Conservation (phyloP, 2,329 filamentous ascomycete species). For the Alternaria arborescens region DNA sequence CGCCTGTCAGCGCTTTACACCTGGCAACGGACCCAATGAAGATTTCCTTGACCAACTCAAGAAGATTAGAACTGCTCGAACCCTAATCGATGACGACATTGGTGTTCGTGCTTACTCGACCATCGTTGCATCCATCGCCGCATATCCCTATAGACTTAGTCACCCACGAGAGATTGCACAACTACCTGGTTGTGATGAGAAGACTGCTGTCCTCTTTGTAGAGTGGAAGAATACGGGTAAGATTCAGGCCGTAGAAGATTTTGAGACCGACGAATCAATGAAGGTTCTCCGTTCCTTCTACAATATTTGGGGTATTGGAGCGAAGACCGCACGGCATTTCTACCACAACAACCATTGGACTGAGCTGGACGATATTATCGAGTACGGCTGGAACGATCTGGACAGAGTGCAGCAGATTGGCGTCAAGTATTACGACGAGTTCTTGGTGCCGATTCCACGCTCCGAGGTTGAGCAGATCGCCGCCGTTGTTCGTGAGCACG, state of each 20-base stretch:
- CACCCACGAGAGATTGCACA: constrained; percentile 54
- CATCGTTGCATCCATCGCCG: constrained; percentile 81
- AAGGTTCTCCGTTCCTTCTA: constrained; percentile 75
- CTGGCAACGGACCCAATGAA: constrained; percentile 73
- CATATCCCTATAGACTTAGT: constrained; percentile 73
- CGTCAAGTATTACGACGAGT: constrained; percentile 91
- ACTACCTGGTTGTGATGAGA: constrained; percentile 82
- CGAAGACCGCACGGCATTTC: constrained; percentile 81
- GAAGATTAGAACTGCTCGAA: constrained; percentile 75
- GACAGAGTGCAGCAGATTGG: constrained; percentile 90
- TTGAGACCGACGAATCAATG: constrained; percentile 71
- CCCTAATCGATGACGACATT: constrained; percentile 77
- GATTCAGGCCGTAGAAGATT: constrained; percentile 70
- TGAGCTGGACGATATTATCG: constrained; percentile 85
- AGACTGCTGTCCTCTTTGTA: constrained; percentile 78
- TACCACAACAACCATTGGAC: constrained; percentile 79
- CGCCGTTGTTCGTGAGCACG: constrained; percentile 69
- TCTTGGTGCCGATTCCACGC: constrained; percentile 75
- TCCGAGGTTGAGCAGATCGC: constrained; percentile 77
- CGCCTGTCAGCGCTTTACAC: constrained; percentile 82
- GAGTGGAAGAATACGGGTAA: constrained; percentile 74
- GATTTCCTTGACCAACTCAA: constrained; percentile 77
- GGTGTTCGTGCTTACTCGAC: constrained; percentile 88
- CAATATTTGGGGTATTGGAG: constrained; percentile 91
- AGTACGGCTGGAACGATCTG: constrained; percentile 78